A percentile compares a stretch with the other conserved stretches of the same genome.
phyloP scores from a whole-genome alignment of 1,284 basidiomycete genomes.

The Ceratobasidium sp. region DNA sequence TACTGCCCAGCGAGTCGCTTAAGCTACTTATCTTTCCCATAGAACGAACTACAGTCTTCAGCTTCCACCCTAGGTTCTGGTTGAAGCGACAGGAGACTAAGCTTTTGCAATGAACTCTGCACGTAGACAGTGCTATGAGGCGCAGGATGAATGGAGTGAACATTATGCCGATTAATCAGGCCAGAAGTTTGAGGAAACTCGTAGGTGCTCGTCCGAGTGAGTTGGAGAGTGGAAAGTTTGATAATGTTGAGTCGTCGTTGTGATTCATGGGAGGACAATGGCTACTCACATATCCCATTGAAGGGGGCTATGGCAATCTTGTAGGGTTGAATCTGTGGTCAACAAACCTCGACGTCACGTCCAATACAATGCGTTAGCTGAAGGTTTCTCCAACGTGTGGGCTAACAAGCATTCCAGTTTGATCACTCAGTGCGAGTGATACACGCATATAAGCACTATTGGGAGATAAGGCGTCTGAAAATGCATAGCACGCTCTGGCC shows the following conservation, averaged over 20 bases:
- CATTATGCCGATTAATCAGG: constrained; percentile 67
- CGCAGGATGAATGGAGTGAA: constrained; percentile 77
- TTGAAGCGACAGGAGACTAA: constrained; percentile 5
- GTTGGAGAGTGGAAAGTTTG: background rate
- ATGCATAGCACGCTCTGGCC: no score
- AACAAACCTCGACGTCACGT: no score
- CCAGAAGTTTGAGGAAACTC: constrained; percentile 72
- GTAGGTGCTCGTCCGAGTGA: constrained; percentile 76
- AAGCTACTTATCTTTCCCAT: no score
- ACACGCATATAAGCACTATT: no score
- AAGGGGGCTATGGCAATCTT: no score
- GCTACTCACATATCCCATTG: constrained; percentile 78
- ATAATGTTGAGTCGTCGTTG: constrained; percentile 10
- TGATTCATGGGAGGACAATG: background rate
- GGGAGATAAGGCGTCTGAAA: no score
- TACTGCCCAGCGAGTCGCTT: background rate
- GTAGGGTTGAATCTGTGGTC: no score
- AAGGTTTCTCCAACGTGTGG: no score
- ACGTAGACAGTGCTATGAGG: constrained; percentile 77
- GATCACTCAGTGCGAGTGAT: no score
- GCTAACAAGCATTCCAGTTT: no score
- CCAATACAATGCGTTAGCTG: no score
- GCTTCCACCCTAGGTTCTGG: constrained; percentile 6
- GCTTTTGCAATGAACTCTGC: constrained; percentile 41
- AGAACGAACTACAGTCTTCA: no score